Evolutionary conservation across 768 basidiomycete genomes (phyloP).

Genomic region (Cyclocybe aegerita): DNA sequence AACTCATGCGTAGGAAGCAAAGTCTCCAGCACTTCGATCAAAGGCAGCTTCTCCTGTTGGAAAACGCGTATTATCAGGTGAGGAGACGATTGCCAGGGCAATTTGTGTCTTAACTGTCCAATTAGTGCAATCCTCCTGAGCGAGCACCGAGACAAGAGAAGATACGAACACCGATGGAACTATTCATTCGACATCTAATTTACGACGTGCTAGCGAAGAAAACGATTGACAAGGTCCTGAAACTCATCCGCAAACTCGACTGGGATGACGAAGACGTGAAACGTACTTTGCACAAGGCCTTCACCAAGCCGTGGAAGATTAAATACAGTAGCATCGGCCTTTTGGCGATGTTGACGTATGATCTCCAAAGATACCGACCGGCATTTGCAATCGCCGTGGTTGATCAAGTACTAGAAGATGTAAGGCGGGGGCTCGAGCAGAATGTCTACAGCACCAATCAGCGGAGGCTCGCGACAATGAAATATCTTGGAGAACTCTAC

Average conservation of each 20-base stretch:
- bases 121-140: slow-evolving; percentile 95
- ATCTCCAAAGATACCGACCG: slow-evolving; percentile 90
- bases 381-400: slow-evolving; percentile 86
- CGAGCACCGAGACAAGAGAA: slow-evolving; percentile 85
- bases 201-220: slow-evolving; percentile 91
- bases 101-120: neutral
- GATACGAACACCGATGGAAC: slow-evolving; percentile 79
- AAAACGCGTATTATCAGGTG: slow-evolving; percentile 98
- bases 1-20: slow-evolving; percentile 94
- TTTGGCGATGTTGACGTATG: slow-evolving; percentile 93
- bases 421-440: slow-evolving; percentile 87
- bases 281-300: slow-evolving; percentile 77
- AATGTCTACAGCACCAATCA: slow-evolving; percentile 96
- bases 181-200: slow-evolving; percentile 95
- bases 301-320: slow-evolving; percentile 98
- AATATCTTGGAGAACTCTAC: slow-evolving; percentile 96
- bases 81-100: slow-evolving; percentile 2
- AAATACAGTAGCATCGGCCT: slow-evolving; percentile 88
- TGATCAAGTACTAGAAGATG: slow-evolving; percentile 93
- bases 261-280: slow-evolving; percentile 81
- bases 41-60: slow-evolving; percentile 82
- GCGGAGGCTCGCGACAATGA: slow-evolving; percentile 85
- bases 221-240: slow-evolving; percentile 94
- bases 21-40: slow-evolving; percentile 91
- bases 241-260: slow-evolving; percentile 88